These are phyloP conservation scores for Debaryomyces psychrophilus DNA, from an alignment of 1,139 yeast species.

Conservation along the genomic window DNA sequence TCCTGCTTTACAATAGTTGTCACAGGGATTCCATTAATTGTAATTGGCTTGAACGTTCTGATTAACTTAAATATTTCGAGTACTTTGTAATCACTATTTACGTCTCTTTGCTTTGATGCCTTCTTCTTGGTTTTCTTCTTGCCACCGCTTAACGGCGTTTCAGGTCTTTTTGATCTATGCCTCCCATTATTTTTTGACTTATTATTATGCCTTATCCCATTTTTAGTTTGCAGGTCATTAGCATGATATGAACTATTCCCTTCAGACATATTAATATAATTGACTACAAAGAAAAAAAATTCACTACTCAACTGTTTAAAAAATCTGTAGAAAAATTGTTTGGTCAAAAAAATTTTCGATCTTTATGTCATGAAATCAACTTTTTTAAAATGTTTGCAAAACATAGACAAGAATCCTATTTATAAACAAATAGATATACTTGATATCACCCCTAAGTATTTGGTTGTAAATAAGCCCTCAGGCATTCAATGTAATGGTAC, in stretches of 20 bases:
- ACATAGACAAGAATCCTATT: not conserved
- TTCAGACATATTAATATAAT: slow-evolving; percentile 1
- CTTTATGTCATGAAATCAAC: not conserved
- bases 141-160: not conserved
- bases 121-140: slow-evolving; percentile 8
- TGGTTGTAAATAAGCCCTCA: slow-evolving; percentile 27
- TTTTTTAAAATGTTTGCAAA: not conserved
- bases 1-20: slow-evolving; percentile 22
- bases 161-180: not conserved
- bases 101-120: not conserved
- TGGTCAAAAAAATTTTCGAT: not conserved
- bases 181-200: slow-evolving; percentile 1
- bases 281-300: not conserved
- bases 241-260: not conserved
- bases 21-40: slow-evolving; percentile 37
- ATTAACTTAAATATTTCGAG: slow-evolving; percentile 32
- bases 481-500: slow-evolving; percentile 24
- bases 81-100: slow-evolving; percentile 16
- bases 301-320: not conserved
- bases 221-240: not conserved
- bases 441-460: slow-evolving; percentile 22
- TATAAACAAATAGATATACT: slow-evolving; percentile 15
- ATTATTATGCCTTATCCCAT: not conserved
- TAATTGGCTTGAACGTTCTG: slow-evolving; percentile 31
- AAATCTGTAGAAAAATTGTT: not conserved